Conservation (phyloP, 2,329 filamentous ascomycete species). For the Aureobasidium sp. region DNA sequence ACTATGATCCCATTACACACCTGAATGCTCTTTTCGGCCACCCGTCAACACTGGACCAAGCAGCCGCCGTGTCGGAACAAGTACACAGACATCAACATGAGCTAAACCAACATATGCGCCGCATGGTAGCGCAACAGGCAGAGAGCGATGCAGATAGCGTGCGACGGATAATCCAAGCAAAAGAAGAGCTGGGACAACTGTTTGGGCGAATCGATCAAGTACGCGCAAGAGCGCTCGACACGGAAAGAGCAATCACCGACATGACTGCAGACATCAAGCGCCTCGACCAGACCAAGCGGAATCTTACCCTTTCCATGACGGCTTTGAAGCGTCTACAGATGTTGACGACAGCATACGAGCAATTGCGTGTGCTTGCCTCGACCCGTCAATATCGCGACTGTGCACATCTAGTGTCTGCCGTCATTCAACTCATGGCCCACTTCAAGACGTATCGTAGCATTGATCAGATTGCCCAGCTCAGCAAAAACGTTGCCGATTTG, state of each 20-base stretch:
- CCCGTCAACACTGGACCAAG: slow-evolving; percentile 72
- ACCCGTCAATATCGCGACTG: slow-evolving; percentile 91
- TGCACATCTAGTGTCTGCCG: slow-evolving; percentile 85
- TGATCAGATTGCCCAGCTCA: slow-evolving; percentile 91
- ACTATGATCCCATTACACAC: slow-evolving; percentile 90
- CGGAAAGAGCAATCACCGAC: slow-evolving; percentile 90
- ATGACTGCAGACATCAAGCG: slow-evolving; percentile 99
- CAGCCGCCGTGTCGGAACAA: slow-evolving; percentile 64
- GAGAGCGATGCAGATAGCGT: slow-evolving; percentile 82
- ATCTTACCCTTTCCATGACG: slow-evolving; percentile 95
- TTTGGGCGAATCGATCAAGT: slow-evolving; percentile 95
- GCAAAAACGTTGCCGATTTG: slow-evolving; percentile 85
- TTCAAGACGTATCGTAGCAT: slow-evolving; percentile 98
- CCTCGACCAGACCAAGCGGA: slow-evolving; percentile 91
- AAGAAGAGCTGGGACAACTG: slow-evolving; percentile 79
- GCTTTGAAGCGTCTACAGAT: slow-evolving; percentile 95
- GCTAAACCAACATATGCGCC: slow-evolving; percentile 68
- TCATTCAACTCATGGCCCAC: slow-evolving; percentile 95
- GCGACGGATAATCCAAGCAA: slow-evolving; percentile 82
- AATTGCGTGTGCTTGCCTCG: slow-evolving; percentile 74
- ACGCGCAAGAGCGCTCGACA: slow-evolving; percentile 78
- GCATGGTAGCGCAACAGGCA: slow-evolving; percentile 67
- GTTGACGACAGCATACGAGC: slow-evolving; percentile 98
- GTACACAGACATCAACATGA: slow-evolving; percentile 73
- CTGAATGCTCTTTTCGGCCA: slow-evolving; percentile 91